A percentile compares a stretch with the other conserved stretches of the same genome.
Evolutionary conservation across 345 rosid genomes (phyloP).

Genomic region (Eucalyptus coolabah): DNA sequence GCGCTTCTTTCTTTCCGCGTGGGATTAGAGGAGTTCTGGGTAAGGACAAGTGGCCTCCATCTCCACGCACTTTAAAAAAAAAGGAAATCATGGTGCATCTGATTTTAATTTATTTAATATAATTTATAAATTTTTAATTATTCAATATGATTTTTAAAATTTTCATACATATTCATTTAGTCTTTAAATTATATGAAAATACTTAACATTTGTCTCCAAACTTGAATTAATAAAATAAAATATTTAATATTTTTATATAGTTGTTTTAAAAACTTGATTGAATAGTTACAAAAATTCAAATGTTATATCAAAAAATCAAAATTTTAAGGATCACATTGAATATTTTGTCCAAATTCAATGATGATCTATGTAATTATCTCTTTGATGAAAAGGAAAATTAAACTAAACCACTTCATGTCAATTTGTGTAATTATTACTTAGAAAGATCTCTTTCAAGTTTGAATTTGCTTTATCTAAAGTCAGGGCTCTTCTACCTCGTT

Average conservation of each 20-base stretch:
- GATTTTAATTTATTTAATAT: not conserved
- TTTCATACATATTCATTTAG: not conserved
- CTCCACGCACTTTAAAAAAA: not conserved
- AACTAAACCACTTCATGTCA: not conserved
- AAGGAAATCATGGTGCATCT: not conserved
- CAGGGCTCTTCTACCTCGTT: not conserved
- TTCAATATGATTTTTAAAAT: accelerated
- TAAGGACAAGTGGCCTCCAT: not conserved
- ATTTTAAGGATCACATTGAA: too few species aligned
- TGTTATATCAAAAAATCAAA: too few species aligned
- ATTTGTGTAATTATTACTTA: not conserved
- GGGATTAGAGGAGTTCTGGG: not conserved
- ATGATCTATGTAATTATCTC: too few species aligned
- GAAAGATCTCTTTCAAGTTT: too few species aligned
- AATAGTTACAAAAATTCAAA: too few species aligned
- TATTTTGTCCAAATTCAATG: too few species aligned
- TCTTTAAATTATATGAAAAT: too few species aligned
- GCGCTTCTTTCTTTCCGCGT: not conserved
- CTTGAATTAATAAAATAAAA: too few species aligned
- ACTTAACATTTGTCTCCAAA: not conserved
- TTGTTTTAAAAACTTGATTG: too few species aligned
- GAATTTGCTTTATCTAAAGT: not conserved
- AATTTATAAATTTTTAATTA: too few species aligned
- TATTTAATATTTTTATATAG: too few species aligned
- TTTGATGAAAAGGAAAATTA: too few species aligned